Evolutionary conservation across 306 rosid genomes (phyloP), one percentile per base, ranked within the genome.

Genomic region (Castanea mollissima): DNA sequence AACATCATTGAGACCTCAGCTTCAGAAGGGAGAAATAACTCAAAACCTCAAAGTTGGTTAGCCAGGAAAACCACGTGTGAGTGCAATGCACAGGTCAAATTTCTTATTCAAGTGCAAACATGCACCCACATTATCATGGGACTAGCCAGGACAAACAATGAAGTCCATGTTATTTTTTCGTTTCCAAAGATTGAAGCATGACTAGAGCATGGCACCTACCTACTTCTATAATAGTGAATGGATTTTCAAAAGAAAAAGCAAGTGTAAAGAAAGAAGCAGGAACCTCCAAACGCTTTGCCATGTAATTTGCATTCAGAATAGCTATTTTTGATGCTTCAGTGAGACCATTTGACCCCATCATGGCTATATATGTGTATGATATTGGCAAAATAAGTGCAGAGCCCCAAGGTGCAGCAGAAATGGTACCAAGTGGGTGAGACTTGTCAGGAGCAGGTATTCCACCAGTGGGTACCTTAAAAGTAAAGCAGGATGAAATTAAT

Each of bases 391-490:
- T 96, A 78, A 96, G 99, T 67, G 99, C 99, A 65, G 99, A 96
- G 16, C 99, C 99, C 99, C 99, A 96, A 75, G 99, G 99, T 63
- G 99, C 99, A 79, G 99, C 98, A 63, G 99, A 83, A 81, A 96
- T 96, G 75, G 94, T 81, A 63, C 99, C 99, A 19, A 96, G 96
- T 74, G 99, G 99, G 77, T 93, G 92, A 78, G 88, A 44, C 27
- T 88, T 81, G 41, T 89, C 93, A 0, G 98, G 93, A 38, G 92
- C 91, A 80, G 99, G 99, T 71, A 96, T 87, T 81, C 99, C 99
- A 68, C 98, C 94, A 2, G 99, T 96, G 67, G 98, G 69, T 46
- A 95, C 41, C 99, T 95, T 68, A 68, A 27, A 68, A 68, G 72
- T n/a, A 35, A 59, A 35, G 4, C 72, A 35, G 18, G 38, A n/a